A percentile compares a stretch with the other conserved stretches of the same genome.
phyloP scores from a whole-genome alignment of 2,329 filamentous ascomycete species.

The Pseudovirgaria hyperparasitica region DNA sequence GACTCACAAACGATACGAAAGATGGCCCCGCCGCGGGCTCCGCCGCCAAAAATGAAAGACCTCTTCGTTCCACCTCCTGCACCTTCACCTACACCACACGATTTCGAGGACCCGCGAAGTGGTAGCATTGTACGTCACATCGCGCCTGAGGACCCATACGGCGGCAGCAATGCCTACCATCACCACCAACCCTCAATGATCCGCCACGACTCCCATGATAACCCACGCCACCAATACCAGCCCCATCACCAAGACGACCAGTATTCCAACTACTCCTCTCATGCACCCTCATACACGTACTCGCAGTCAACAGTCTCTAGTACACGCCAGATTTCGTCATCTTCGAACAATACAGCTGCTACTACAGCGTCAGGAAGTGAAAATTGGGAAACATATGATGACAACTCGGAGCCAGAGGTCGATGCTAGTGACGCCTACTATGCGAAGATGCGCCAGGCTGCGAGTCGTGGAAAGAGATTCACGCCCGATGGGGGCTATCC shows the following conservation, averaged over 20 bases:
- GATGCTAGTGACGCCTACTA: slow-evolving; percentile 72
- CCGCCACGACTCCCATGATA: too few species aligned
- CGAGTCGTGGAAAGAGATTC: slow-evolving; percentile 53
- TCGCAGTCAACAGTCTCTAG: slow-evolving; percentile 16
- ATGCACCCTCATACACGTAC: too few species aligned
- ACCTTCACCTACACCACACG: slow-evolving; percentile 31
- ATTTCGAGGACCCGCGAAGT: slow-evolving; percentile 34
- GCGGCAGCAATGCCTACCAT: slow-evolving; percentile 37
- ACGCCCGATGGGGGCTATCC: slow-evolving; percentile 24
- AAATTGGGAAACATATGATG: slow-evolving; percentile 96
- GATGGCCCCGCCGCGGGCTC: slow-evolving; percentile 38
- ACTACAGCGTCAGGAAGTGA: slow-evolving; percentile 71
- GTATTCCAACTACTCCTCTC: too few species aligned
- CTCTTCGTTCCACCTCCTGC: slow-evolving; percentile 45
- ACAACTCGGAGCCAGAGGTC: slow-evolving; percentile 52
- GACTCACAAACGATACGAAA: slow-evolving; percentile 20
- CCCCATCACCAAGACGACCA: too few species aligned
- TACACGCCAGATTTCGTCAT: slow-evolving; percentile 60
- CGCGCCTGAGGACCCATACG: slow-evolving; percentile 73
- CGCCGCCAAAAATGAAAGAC: slow-evolving; percentile 86
- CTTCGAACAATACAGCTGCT: slow-evolving; percentile 32
- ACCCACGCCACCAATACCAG: too few species aligned
- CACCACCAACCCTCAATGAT: slow-evolving; percentile 8
- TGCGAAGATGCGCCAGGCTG: slow-evolving; percentile 60
- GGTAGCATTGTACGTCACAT: slow-evolving; percentile 47